A percentile compares a stretch with the other conserved stretches of the same genome.
Evolutionary conservation across 2,329 filamentous ascomycete species (phyloP).

Genomic region (Diaporthe sp.): DNA sequence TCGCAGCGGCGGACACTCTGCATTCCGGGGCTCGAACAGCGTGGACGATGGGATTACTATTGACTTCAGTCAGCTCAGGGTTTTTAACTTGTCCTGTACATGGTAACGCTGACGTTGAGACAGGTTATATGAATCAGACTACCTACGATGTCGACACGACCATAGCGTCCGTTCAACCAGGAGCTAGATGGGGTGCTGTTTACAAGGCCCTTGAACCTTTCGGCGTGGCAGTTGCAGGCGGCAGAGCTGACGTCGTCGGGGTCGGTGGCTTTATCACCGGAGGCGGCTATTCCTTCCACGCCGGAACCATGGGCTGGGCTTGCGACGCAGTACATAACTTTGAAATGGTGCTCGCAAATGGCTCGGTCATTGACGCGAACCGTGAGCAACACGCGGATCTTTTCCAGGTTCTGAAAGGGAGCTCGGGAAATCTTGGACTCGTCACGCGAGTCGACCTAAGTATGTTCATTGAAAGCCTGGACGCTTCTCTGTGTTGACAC

Average conservation of each 20-base stretch:
- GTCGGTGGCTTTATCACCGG: constrained; percentile 44
- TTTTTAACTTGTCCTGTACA: background rate
- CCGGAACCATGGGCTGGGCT: constrained; percentile 52
- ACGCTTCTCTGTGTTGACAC: background rate
- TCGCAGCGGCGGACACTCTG: constrained; percentile 46
- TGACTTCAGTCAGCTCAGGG: constrained; percentile 41
- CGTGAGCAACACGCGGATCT: constrained; percentile 53
- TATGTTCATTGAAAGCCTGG: background rate
- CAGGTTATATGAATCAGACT: constrained; percentile 48
- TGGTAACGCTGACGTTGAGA: background rate
- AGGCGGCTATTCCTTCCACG: constrained; percentile 48
- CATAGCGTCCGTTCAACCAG: constrained; percentile 48
- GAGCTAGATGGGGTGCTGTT: constrained; percentile 45
- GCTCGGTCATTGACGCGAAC: constrained; percentile 57
- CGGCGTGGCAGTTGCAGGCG: constrained; percentile 42
- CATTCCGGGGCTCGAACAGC: constrained; percentile 43
- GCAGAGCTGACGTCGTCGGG: constrained; percentile 44
- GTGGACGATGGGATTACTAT: constrained; percentile 44
- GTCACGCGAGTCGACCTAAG: constrained; percentile 47
- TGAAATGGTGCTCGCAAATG: constrained; percentile 58
- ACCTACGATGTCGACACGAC: constrained; percentile 46
- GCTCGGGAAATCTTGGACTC: constrained; percentile 61
- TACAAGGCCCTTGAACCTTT: constrained; percentile 42
- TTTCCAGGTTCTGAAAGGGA: constrained; percentile 60
- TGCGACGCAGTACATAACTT: constrained; percentile 58